Conservation (phyloP, 495 filamentous ascomycete species). For the Xylona heveae region DNA sequence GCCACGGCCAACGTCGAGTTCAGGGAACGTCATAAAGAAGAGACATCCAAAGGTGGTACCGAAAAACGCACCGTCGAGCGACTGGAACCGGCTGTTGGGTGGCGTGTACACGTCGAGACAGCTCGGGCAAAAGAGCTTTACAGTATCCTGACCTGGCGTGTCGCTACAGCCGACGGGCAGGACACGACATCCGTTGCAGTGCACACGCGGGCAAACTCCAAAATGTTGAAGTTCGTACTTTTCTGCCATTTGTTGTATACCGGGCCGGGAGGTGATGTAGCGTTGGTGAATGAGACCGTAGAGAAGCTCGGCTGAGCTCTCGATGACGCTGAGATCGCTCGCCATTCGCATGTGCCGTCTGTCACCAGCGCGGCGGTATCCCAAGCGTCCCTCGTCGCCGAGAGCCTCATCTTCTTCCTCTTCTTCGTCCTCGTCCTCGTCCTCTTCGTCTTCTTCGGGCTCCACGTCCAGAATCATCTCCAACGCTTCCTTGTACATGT, state of each 20-base stretch:
- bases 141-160: slow-evolving; percentile 87
- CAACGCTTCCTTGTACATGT: slow-evolving; percentile 94
- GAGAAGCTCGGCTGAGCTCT: slow-evolving; percentile 88
- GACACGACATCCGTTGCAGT: slow-evolving; percentile 70
- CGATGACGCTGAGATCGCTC: slow-evolving; percentile 82
- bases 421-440: slow-evolving; percentile 47
- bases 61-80: slow-evolving; percentile 96
- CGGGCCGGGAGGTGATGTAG: slow-evolving; percentile 91
- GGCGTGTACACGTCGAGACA: slow-evolving; percentile 96
- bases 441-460: slow-evolving; percentile 77
- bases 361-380: slow-evolving; percentile 36
- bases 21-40: slow-evolving; percentile 96
- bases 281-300: slow-evolving; percentile 97
- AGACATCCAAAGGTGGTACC: slow-evolving; percentile 86
- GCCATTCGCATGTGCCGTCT: slow-evolving; percentile 71
- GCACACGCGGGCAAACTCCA: slow-evolving; percentile 73
- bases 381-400: slow-evolving; percentile 46
- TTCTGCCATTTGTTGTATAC: slow-evolving; percentile 97
- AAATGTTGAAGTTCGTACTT: slow-evolving; percentile 96
- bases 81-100: slow-evolving; percentile 90
- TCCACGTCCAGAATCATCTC: slow-evolving; percentile 99
- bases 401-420: slow-evolving; percentile 57
- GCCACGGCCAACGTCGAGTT: slow-evolving; percentile 48
- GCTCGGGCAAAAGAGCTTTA: slow-evolving; percentile 93
- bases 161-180: slow-evolving; percentile 85